Evolutionary conservation across 768 basidiomycete genomes (phyloP).

Genomic region (Lactifluus pinguis): DNA sequence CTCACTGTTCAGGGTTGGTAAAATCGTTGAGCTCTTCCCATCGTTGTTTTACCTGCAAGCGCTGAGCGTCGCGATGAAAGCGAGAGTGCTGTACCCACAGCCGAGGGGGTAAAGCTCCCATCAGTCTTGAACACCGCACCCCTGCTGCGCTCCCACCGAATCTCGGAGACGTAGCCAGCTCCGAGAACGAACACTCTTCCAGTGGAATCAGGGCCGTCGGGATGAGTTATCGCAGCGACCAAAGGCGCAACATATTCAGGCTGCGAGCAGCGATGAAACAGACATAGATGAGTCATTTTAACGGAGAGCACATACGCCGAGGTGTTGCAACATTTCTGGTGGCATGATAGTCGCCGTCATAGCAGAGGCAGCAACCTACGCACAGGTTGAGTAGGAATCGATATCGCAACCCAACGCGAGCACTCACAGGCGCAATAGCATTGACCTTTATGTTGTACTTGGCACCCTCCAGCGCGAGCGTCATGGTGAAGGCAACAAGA

Average conservation of each 20-base stretch:
- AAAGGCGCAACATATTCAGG: constrained; percentile 92
- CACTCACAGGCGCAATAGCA: constrained; percentile 80
- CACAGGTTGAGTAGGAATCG: not conserved
- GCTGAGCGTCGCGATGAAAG: not conserved
- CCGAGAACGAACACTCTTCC: constrained; percentile 89
- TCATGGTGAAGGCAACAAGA: constrained; percentile 85
- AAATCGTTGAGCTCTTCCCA: constrained; percentile 84
- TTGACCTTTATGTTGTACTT: constrained; percentile 85
- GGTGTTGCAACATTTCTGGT: constrained; percentile 82
- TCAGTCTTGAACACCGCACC: constrained; percentile 89
- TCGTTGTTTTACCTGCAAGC: constrained; percentile 60
- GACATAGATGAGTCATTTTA: not conserved
- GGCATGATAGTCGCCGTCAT: constrained; percentile 98
- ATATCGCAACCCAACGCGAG: not conserved
- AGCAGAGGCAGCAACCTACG: constrained; percentile 83
- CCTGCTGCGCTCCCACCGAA: constrained; percentile 87
- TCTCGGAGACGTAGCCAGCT: constrained; percentile 84
- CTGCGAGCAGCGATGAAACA: constrained; percentile 28
- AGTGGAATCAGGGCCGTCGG: constrained; percentile 68
- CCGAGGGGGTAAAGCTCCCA: constrained; percentile 84
- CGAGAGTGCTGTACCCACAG: constrained; percentile 37
- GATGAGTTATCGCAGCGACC: constrained; percentile 80
- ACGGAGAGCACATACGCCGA: constrained; percentile 42
- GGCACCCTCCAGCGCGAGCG: constrained; percentile 83
- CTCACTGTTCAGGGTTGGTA: constrained; percentile 57